Evolutionary conservation across 106 monocot species (phyloP).

Genomic region (Dendrobium nobile): DNA sequence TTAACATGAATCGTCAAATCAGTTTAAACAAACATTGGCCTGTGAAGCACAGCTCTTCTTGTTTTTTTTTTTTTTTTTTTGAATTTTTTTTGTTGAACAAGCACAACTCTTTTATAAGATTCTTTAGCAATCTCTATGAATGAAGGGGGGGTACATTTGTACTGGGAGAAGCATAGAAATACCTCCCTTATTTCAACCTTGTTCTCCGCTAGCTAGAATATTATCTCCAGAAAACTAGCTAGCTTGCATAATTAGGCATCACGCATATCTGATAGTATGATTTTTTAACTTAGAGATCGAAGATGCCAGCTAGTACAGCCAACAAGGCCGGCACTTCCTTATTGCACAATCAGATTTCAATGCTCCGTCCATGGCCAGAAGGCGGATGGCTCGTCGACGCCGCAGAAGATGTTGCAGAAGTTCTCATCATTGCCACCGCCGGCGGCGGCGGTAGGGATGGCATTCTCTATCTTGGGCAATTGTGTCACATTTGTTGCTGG

Average conservation of each 20-base stretch:
- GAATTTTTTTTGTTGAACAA: too few species aligned
- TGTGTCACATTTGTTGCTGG: background rate
- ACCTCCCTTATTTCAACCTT: background rate
- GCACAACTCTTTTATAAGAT: background rate
- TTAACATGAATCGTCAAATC: too few species aligned
- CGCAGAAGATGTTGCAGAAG: constrained; percentile 19
- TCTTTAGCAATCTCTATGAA: constrained; percentile 6
- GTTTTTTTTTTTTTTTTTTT: too few species aligned
- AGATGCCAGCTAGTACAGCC: constrained; percentile 1
- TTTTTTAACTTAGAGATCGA: background rate
- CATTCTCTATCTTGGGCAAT: constrained; percentile 3
- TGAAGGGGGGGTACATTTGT: constrained; percentile 4
- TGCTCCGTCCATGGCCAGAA: constrained; percentile 16
- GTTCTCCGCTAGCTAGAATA: background rate
- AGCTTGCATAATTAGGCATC: background rate
- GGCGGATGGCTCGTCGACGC: constrained; percentile 13
- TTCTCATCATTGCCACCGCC: constrained; percentile 8
- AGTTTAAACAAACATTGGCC: too few species aligned
- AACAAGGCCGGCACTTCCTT: background rate
- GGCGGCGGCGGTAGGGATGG: background rate
- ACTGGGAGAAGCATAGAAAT: background rate
- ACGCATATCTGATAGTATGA: background rate
- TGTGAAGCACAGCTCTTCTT: too few species aligned
- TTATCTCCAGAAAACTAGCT: background rate
- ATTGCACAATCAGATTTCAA: constrained; percentile 3